Evolutionary conservation across 441 rosid species (phyloP).

Genomic region (Arabidopsis hybrid): DNA sequence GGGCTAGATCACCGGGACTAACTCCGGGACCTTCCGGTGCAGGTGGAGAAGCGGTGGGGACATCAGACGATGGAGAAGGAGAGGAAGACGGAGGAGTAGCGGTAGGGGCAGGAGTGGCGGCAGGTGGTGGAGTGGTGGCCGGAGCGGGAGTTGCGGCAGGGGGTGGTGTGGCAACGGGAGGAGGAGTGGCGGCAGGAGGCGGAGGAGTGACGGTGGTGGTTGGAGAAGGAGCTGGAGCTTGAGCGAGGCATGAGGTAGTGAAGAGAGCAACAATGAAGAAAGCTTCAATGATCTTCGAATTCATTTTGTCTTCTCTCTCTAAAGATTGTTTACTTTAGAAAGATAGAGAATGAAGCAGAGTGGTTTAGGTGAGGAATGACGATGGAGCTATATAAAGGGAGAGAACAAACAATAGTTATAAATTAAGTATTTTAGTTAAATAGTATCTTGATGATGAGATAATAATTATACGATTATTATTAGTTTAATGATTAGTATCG

Average conservation of each 20-base stretch:
- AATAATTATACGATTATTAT: neutral
- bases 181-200: constrained; percentile 40
- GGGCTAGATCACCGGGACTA: constrained; percentile 28
- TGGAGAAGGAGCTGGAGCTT: constrained; percentile 66
- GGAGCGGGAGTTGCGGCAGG: constrained; percentile 47
- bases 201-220: constrained; percentile 43
- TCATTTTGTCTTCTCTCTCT: constrained; percentile 47
- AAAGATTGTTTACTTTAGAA: neutral
- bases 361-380: constrained; percentile 13
- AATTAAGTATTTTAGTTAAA: neutral
- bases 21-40: constrained; percentile 40
- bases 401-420: neutral
- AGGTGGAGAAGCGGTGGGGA: constrained; percentile 29
- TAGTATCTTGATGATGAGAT: neutral
- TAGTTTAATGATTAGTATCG: neutral
- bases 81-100: constrained; percentile 43
- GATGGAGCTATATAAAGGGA: constrained; percentile 23
- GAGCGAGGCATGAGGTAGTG: constrained; percentile 70
- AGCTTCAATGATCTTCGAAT: constrained; percentile 48
- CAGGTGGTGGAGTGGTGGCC: constrained; percentile 45
- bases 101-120: constrained; percentile 45
- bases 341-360: constrained; percentile 15
- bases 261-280: constrained; percentile 62
- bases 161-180: constrained; percentile 46
- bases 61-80: constrained; percentile 21